Evolutionary conservation across 2,329 filamentous ascomycete species (phyloP), one percentile per base, ranked within the genome.

Genomic region (Sodiomyces alkalinus): DNA sequence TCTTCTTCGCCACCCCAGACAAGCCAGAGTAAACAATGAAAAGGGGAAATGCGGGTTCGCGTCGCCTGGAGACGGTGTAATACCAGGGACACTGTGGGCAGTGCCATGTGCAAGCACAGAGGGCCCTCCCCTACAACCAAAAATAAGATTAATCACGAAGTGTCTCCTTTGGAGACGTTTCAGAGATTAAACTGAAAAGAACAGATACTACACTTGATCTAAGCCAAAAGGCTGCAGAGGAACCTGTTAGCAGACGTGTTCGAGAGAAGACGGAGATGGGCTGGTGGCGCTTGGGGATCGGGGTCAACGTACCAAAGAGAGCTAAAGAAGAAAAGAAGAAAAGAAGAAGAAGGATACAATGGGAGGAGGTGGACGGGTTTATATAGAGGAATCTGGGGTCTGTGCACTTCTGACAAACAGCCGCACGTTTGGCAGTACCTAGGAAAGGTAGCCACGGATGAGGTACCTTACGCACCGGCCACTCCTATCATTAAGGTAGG

Each of bases 181-280:
- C 78, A 86, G 79, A 79, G 75, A 83, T 85, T 85, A 86, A 85
- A 83, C 80, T 86, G 75, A 82, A 80, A 83, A 85, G 79, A 86
- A 85, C 78, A 82, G 77, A 81, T 83, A 83, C 78, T 83, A 82
- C 76, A 83, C 76, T 81, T 83, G 78, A 83, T 83, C 78, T 82
- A 80, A 80, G 72, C 72, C 66, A 71, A 65, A 64, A 62, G 60
- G 47, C 44, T 42, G 23, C 15, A 26, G 23, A 17, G 14, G 23
- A 16, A 15, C 29, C 7, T 7, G 6, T 28, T 29, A 35, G 36
- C 33, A 29, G 27, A 27, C 25, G 22, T 12, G n/a, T 7, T 3
- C 3, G 6, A 9, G 17, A 5, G n/a, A 7, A n/a, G 15, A 17
- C 11, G 13, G 22, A n/a, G n/a, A n/a, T n/a, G n/a, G n/a, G n/a